Conservation (phyloP, 78 protist species). For the Dictyostelium discoideum region dicty_2.7 NC_007091.3:264001-264500, state of each 20-base stretch:
- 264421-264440: not conserved
- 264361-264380: not conserved
- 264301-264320: constrained; percentile 52
- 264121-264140: constrained; percentile 7
- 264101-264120: constrained; percentile 56
- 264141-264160: constrained; percentile 31
- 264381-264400: not conserved
- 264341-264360: not conserved
- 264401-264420: constrained; percentile 18
- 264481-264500: not conserved
- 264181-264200: constrained; percentile 71
- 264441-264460: not conserved
- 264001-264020: constrained; percentile 60
- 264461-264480: not conserved
- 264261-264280: constrained; percentile 32
- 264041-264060: constrained; percentile 49
- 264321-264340: not conserved
- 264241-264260: constrained; percentile 43
- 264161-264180: constrained; percentile 57
- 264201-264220: constrained; percentile 14
- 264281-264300: constrained; percentile 65
- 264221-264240: constrained; percentile 19
- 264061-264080: constrained; percentile 18
- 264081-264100: constrained; percentile 59
- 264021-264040: constrained; percentile 31